phyloP scores from a whole-genome alignment of 73 alveolate species.

The Paraurostyla sp. region DNA sequence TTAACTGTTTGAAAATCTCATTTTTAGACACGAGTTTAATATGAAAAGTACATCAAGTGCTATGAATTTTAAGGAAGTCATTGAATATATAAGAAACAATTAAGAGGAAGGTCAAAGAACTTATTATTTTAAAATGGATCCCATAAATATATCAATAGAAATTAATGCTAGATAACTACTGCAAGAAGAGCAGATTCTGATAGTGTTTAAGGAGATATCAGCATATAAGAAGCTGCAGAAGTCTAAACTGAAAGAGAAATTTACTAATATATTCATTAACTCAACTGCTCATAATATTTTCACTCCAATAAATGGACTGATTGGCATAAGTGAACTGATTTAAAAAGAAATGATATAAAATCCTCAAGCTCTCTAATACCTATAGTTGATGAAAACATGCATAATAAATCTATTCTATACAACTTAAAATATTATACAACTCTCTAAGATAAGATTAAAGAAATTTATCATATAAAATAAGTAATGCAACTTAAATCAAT shows the following conservation, averaged over 20 bases:
- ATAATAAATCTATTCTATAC: not conserved
- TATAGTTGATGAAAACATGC: slow-evolving; percentile 13
- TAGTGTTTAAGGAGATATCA: slow-evolving; percentile 1
- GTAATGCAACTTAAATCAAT: not conserved
- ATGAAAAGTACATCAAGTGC: not conserved
- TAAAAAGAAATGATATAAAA: not conserved
- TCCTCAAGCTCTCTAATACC: slow-evolving; percentile 8
- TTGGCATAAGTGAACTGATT: not conserved
- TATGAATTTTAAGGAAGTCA: not conserved
- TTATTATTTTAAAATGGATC: not conserved
- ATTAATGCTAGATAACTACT: not conserved
- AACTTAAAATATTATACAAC: not conserved
- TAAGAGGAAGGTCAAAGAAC: not conserved
- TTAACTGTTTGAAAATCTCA: not conserved
- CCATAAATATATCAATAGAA: not conserved
- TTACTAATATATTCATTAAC: slow-evolving; percentile 18
- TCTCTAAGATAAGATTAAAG: not conserved
- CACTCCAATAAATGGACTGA: slow-evolving; percentile 37
- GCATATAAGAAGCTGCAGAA: not conserved
- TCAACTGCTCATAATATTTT: slow-evolving; percentile 49
- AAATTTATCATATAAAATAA: not conserved
- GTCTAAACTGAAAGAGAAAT: not conserved
- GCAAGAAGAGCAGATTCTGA: not conserved
- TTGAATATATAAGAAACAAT: not conserved
- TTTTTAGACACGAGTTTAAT: not conserved